Base-by-base conservation (phyloP, 2,329 filamentous ascomycete genomes). In the Hymenoscyphus albidus region DNA sequence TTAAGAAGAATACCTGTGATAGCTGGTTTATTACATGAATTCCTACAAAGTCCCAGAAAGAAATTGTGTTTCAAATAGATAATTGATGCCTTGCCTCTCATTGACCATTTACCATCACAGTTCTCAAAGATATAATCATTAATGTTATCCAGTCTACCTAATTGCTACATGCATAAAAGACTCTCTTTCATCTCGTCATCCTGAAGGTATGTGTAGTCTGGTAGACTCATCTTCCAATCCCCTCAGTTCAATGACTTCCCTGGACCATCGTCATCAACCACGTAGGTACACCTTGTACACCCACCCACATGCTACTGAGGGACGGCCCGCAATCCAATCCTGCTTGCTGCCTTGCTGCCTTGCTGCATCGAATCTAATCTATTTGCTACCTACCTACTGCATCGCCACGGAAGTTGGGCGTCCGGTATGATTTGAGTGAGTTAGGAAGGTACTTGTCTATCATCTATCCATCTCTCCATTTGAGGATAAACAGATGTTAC, bases 271-370 rank as follows among this genome's bases (percentile, higher is more conserved):
- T 51, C 44, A 10, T 13, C 48, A 54, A 13, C 5, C 48, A 54
- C 10, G 10, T 22, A 54, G 12, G 18, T 10, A 54, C 48, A 54
- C 48, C 48, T 7, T 35, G 35, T 35, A 2, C 35, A 35, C 6
- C 35, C 3, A 35, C 35, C 35, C 35, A 35, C 35, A 35, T 54
- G 48, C 22, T 22, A 54, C 18, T 2, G 48, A 54, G 48, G 48
- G 13, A 54, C 48, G 48, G 48, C 48, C 48, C 48, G 48, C 48
- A 27, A 54, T 54, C 62, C n/a, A 27, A 27, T 18, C 35, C 16
- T 5, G 13, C 58, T 42, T 59, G 58, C 18, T 59, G 58, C 58
- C 58, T 42, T 59, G 58, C 18, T 59, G 58, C 58, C 22, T 39
- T 59, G 18, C 35, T 59, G 18, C 27, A 27, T 27, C 27, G 3